Conservation (phyloP, 306 rosid genomes). For the Glycine soja region DNA sequence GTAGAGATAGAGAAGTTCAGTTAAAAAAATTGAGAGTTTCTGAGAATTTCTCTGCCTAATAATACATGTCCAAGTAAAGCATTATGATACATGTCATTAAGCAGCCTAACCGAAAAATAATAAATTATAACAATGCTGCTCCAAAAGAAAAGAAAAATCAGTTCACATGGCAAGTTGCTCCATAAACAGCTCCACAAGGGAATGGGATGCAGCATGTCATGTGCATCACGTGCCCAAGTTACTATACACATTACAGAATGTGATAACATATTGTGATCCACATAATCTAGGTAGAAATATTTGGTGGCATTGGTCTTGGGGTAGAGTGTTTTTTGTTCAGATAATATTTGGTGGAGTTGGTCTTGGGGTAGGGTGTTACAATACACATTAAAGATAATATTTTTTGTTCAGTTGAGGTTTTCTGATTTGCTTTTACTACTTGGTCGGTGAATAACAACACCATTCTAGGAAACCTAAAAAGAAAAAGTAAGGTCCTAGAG, state of each 20-base stretch:
- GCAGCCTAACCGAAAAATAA: background rate
- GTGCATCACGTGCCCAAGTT: conserved; percentile 38
- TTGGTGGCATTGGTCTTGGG: conserved; percentile 28
- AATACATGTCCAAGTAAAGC: background rate
- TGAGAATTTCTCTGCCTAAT: background rate
- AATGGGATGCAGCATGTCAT: conserved; percentile 1
- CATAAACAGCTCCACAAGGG: conserved; percentile 1
- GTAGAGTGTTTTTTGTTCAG: background rate
- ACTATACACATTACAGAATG: background rate
- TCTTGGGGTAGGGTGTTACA: conserved; percentile 1
- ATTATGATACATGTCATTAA: background rate
- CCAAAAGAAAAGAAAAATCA: background rate
- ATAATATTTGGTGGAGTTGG: conserved; percentile 28
- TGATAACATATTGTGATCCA: conserved; percentile 29
- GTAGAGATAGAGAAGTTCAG: background rate
- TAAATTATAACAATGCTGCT: background rate
- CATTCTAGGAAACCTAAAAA: conserved; percentile 31
- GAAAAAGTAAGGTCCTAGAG: conserved; percentile 14
- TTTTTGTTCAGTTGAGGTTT: conserved; percentile 17
- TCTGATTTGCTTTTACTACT: conserved; percentile 16
- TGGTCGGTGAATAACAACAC: background rate
- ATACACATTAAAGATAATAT: background rate
- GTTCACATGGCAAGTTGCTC: conserved; percentile 48
- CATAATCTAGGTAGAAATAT: background rate
- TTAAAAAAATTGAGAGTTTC: background rate